Base-by-base conservation (phyloP, 257 asterid genomes). In the Apocynum venetum region DNA sequence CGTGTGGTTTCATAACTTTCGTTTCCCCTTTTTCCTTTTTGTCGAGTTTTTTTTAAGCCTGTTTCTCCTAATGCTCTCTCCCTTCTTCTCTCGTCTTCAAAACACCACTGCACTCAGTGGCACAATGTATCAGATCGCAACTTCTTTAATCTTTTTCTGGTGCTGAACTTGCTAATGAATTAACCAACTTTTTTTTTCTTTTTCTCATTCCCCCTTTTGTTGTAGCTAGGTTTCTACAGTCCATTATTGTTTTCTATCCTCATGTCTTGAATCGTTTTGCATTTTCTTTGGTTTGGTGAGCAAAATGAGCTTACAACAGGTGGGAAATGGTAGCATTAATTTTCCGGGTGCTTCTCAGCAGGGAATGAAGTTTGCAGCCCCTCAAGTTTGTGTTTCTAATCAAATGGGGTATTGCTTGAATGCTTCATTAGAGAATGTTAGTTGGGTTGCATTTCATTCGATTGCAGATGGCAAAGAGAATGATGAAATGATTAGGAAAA, bases 1-100 rank as follows among this genome's bases (percentile, higher is more conserved):
- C 80, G 83, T 80, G 83, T 47, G 66, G 67, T 56, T 74, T 78
- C 19, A 17, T 35, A 35, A 38, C 75, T 68, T 59, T 78, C 10
- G 52, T 59, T 25, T 41, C 25, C 25, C 71, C 63, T 51, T 51
- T 2, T 72, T 65, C 40, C 66, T 52, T 67, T 48, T 19, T 31
- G 41, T 61, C 19, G 31, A 31, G 69, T 63, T 31, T n/a, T 25
- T 25, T 25, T 25, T 25, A 25, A 25, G 31, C 31, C 31, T 25
- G 31, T 25, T 25, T 25, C 31, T 25, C 31, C 31, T 25, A 25
- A 25, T 25, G 31, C 31, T 35, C 8, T 13, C 63, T 13, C 52
- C 40, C 11, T 63, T 46, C 38, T 63, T 76, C 69, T 31, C 59
- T 76, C 56, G 49, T 17, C 64, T 64, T 56, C 20, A 51, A 46